Percentiles rank a stretch among this genome's conserved stretches.
Evolutionary conservation across 345 rosid species (phyloP).

Genomic region (Isatis tinctoria): DNA sequence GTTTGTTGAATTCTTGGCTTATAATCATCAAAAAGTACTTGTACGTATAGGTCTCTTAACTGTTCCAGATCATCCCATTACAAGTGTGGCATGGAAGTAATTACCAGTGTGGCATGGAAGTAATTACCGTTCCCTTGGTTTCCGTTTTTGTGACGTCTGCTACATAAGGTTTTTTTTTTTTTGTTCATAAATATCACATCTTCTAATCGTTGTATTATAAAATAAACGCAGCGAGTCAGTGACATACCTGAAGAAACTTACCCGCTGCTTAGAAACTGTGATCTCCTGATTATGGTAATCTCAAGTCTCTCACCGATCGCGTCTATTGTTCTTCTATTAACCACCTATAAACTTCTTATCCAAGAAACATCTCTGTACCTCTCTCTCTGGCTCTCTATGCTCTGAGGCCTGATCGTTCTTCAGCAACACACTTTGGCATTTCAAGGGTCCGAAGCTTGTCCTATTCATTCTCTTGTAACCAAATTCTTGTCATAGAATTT

Average conservation of each 20-base stretch:
- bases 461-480: background rate
- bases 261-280: conserved; percentile 66
- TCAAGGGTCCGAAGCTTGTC: conserved; percentile 57
- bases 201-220: background rate
- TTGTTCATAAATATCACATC: background rate
- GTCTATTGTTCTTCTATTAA: background rate
- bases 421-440: conserved; percentile 88
- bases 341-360: conserved; percentile 10
- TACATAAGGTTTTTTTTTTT: conserved; percentile 58
- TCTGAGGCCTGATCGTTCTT: conserved; percentile 80
- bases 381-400: conserved; percentile 41
- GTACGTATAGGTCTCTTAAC: background rate
- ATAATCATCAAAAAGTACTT: background rate
- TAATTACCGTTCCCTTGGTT: conserved; percentile 84
- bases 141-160: conserved; percentile 78
- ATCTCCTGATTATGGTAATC: conserved; percentile 64
- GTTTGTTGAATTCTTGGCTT: conserved; percentile 24
- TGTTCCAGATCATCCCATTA: conserved; percentile 71
- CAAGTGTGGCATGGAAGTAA: no score
- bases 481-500: background rate
- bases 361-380: background rate
- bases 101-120: conserved; percentile 96
- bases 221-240: conserved; percentile 67
- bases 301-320: background rate
- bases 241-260: conserved; percentile 91